These are phyloP conservation scores for Amphicarpaea edgeworthii DNA, from an alignment of 306 rosid genomes.

Conservation along the genomic window DNA sequence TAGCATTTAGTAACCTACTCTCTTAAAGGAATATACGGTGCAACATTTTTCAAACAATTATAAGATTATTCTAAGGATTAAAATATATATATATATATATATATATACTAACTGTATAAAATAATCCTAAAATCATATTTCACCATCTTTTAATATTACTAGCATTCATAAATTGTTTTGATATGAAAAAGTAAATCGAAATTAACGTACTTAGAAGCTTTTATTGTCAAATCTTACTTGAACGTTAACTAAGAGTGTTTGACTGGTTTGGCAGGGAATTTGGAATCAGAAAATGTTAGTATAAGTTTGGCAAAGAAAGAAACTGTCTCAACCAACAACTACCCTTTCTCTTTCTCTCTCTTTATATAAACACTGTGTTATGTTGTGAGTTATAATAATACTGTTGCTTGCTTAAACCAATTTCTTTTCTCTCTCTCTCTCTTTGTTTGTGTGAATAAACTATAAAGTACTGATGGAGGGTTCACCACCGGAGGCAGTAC, in stretches of 20 bases:
- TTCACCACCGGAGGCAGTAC: conserved; percentile 43
- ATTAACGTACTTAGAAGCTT: background rate
- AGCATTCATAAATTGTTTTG: too few species aligned
- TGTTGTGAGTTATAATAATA: conserved; percentile 18
- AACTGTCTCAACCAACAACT: conserved; percentile 37
- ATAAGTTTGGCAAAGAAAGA: conserved; percentile 2
- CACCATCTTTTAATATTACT: too few species aligned
- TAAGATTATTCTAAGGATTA: too few species aligned
- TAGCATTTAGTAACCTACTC: too few species aligned
- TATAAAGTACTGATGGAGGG: conserved; percentile 41
- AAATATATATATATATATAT: too few species aligned
- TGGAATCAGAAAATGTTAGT: conserved; percentile 8
- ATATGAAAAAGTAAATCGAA: too few species aligned
- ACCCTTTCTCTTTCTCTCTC: conserved; percentile 5
- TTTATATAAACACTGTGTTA: background rate
- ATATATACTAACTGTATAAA: too few species aligned
- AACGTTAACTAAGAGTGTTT: conserved; percentile 24
- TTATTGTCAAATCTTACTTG: background rate
- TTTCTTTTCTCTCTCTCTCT: background rate
- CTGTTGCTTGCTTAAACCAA: conserved; percentile 47
- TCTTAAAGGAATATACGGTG: too few species aligned
- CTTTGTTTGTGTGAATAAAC: background rate
- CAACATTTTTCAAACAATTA: too few species aligned
- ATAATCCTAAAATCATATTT: too few species aligned
- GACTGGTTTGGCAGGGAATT: background rate